A percentile compares a stretch with the other conserved stretches of the same genome.
These are phyloP conservation scores for Rhododendron vialii DNA, from an alignment of 148 eudicot species.

Conservation along the genomic window DNA sequence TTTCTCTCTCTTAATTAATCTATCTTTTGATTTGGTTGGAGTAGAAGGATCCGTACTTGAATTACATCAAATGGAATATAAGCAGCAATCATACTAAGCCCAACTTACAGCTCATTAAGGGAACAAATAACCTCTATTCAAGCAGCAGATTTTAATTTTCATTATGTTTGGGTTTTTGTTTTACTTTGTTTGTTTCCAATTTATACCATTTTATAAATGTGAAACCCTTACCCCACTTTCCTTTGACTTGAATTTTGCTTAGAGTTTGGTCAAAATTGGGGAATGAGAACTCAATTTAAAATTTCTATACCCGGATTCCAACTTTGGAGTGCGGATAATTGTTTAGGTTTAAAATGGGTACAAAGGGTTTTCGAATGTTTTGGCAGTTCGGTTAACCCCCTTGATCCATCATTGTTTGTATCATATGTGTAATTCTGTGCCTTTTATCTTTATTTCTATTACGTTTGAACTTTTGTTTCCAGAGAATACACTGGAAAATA, in stretches of 20 bases:
- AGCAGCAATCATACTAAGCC: too few relatives aligned
- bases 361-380: neutral
- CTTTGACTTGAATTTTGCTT: neutral
- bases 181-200: neutral
- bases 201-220: neutral
- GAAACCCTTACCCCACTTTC: neutral
- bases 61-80: too few relatives aligned
- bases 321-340: neutral
- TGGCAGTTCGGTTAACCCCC: neutral
- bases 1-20: too few relatives aligned
- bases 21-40: too few relatives aligned
- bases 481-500: neutral
- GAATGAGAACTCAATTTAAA: neutral
- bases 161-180: neutral
- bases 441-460: neutral
- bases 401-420: neutral
- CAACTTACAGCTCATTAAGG: too few relatives aligned
- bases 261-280: neutral
- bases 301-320: neutral
- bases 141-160: neutral
- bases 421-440: neutral
- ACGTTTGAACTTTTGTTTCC: neutral
- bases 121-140: too few relatives aligned
- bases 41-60: too few relatives aligned
- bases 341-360: neutral